These are phyloP conservation scores for Thermothielavioides terrestris DNA, from an alignment of 495 filamentous ascomycete genomes.

Conservation along the genomic window DNA sequence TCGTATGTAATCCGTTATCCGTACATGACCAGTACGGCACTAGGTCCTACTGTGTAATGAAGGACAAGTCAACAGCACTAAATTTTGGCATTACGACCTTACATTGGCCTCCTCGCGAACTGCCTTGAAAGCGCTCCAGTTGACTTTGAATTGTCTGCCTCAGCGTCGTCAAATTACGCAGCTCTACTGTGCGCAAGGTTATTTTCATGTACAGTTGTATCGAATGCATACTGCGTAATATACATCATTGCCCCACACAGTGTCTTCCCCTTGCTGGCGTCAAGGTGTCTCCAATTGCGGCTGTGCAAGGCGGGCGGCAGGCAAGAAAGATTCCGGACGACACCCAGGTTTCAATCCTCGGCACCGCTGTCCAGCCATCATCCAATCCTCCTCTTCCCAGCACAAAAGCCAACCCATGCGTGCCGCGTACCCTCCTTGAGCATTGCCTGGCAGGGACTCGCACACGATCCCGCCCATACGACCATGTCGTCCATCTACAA, in stretches of 20 bases:
- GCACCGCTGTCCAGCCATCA: neutral
- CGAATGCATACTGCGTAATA: too few relatives aligned
- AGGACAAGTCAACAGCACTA: too few relatives aligned
- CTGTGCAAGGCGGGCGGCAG: slow-evolving; percentile 1
- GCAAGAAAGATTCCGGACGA: neutral
- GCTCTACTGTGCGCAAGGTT: neutral
- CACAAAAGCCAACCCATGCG: neutral
- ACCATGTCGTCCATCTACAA: slow-evolving; percentile 83
- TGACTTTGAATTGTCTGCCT: too few relatives aligned
- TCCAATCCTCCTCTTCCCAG: neutral
- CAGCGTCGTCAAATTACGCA: neutral
- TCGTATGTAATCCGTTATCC: too few relatives aligned
- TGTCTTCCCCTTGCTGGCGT: too few relatives aligned
- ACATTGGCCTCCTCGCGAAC: too few relatives aligned
- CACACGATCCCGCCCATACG: neutral
- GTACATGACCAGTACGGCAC: too few relatives aligned
- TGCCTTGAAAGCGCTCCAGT: too few relatives aligned
- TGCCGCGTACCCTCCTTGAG: neutral
- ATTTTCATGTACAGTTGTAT: too few relatives aligned
- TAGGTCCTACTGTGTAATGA: too few relatives aligned
- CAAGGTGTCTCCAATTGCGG: slow-evolving; percentile 11
- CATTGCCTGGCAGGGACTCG: neutral
- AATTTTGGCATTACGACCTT: too few relatives aligned
- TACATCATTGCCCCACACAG: slow-evolving; percentile 1
- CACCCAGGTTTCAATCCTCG: neutral